Evolutionary conservation across 768 basidiomycete genomes (phyloP).

Genomic region (Leccinum fibrillosum): DNA sequence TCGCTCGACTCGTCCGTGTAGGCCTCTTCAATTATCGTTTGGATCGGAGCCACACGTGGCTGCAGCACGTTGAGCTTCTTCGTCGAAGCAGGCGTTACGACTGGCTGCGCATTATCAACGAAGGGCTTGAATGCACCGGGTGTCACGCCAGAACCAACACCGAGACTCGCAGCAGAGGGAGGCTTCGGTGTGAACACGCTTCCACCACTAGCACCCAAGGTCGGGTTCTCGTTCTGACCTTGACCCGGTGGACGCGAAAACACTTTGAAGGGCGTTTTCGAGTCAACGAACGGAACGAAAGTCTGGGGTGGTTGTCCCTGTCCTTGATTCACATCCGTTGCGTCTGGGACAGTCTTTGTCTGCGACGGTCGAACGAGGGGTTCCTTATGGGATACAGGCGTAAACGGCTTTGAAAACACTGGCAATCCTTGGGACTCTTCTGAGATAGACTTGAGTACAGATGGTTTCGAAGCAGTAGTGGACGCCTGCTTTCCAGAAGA

Average conservation of each 20-base stretch:
- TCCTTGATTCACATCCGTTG: slow-evolving; percentile 11
- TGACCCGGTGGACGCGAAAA: slow-evolving; percentile 61
- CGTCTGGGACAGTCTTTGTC: slow-evolving; percentile 15
- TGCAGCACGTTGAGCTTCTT: slow-evolving; percentile 21
- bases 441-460: slow-evolving; percentile 32
- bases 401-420: slow-evolving; percentile 64
- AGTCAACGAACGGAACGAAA: slow-evolving; percentile 41
- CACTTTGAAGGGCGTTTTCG: slow-evolving; percentile 50
- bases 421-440: slow-evolving; percentile 38
- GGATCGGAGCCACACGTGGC: slow-evolving; percentile 15
- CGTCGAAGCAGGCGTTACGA: slow-evolving; percentile 15
- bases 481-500: slow-evolving; percentile 27
- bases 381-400: slow-evolving; percentile 47
- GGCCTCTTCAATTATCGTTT: slow-evolving; percentile 23
- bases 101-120: slow-evolving; percentile 21
- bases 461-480: slow-evolving; percentile 16
- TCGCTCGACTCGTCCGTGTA: slow-evolving; percentile 35
- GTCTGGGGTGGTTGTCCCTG: slow-evolving; percentile 28
- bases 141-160: slow-evolving; percentile 3
- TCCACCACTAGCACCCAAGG: slow-evolving; percentile 16
- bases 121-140: slow-evolving; percentile 38
- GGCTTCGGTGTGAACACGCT: slow-evolving; percentile 47
- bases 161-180: slow-evolving; percentile 8
- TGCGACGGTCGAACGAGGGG: slow-evolving; percentile 26
- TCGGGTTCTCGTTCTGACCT: slow-evolving; percentile 40